Base-by-base conservation (phyloP, 2,329 filamentous ascomycete genomes). In the Curvularia sp. region DNA sequence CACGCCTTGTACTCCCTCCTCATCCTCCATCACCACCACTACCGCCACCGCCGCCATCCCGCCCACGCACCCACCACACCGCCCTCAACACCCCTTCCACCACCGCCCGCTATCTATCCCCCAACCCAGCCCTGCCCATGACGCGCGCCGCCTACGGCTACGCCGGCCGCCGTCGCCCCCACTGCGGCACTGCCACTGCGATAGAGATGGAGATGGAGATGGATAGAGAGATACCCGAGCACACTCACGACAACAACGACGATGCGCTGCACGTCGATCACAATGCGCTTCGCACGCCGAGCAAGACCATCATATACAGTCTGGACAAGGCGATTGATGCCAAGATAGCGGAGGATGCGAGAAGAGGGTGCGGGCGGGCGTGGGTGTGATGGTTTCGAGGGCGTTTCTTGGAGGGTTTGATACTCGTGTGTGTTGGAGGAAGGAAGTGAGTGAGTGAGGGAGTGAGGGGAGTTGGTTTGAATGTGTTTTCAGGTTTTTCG, bases 301-400 rank as follows among this genome's bases (percentile, higher is more conserved):
- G 66, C 7, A 72, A 66, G n/a, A 63, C 59, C 21, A 66, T 71
- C 5, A 36, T 60, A 13, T 60, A 48, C 9, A 60, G 55, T 10
- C 47, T 72, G 12, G 70, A 71, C 41, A 21, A 23, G 1, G 69
- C 68, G 8, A 74, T 74, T 58, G 69, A 74, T 61, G 52, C 48
- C 21, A 71, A 70, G 60, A 68, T 73, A 45, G 61, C 50, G 1
- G 66, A 67, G 19, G 64, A 72, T 39, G 49, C 50, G 38, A 50
- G 47, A 50, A 56, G 49, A 3, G 60, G 63, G 9, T n/a, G n/a
- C n/a, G n/a, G n/a, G n/a, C n/a, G n/a, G n/a, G n/a, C n/a, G n/a
- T n/a, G n/a, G n/a, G n/a, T n/a, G n/a, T n/a, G n/a, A n/a, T n/a
- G n/a, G n/a, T n/a, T n/a, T n/a, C n/a, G n/a, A n/a, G n/a, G n/a